These are phyloP conservation scores for Corynascus novoguineensis DNA, from an alignment of 495 filamentous ascomycete genomes.

Conservation along the genomic window DNA sequence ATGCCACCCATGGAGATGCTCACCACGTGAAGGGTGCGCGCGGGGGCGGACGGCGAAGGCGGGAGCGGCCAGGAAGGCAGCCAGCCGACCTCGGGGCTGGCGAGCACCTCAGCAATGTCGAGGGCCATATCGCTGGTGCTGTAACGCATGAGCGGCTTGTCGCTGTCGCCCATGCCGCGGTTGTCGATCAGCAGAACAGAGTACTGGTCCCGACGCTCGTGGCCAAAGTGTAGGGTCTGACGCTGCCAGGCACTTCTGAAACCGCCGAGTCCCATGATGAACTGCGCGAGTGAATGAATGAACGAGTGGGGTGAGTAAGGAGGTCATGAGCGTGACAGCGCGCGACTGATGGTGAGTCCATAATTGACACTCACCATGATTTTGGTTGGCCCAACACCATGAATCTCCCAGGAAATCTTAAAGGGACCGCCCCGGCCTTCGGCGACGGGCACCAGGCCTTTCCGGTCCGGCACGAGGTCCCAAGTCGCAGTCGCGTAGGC, in stretches of 20 bases:
- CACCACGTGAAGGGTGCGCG: conserved; percentile 60
- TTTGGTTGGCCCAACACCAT: conserved; percentile 65
- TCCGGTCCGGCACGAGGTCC: conserved; percentile 54
- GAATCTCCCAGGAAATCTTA: conserved; percentile 69
- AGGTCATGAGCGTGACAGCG: neutral
- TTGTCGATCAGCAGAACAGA: conserved; percentile 72
- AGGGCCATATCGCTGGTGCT: conserved; percentile 69
- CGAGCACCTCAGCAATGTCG: conserved; percentile 62
- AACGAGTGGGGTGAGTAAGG: conserved; percentile 1
- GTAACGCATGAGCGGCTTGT: conserved; percentile 68
- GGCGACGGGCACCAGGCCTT: conserved; percentile 57
- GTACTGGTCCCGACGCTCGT: conserved; percentile 60
- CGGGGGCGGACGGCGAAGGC: conserved; percentile 5
- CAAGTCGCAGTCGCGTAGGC: conserved; percentile 51
- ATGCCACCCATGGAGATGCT: conserved; percentile 79
- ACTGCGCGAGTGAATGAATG: conserved; percentile 32
- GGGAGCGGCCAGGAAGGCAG: conserved; percentile 34
- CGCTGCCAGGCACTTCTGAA: conserved; percentile 66
- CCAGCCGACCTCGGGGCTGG: conserved; percentile 57
- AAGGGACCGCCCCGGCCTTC: conserved; percentile 61
- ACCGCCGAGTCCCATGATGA: conserved; percentile 61
- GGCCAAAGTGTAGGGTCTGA: conserved; percentile 70
- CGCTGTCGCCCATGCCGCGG: conserved; percentile 69
- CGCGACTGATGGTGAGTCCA: no score
- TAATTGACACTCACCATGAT: conserved; percentile 59